A percentile compares a stretch with the other conserved stretches of the same genome.
Evolutionary conservation across 371 early-diverging fungal genomes (phyloP).

Genomic region (Apophysomyces trapeziformis): DNA sequence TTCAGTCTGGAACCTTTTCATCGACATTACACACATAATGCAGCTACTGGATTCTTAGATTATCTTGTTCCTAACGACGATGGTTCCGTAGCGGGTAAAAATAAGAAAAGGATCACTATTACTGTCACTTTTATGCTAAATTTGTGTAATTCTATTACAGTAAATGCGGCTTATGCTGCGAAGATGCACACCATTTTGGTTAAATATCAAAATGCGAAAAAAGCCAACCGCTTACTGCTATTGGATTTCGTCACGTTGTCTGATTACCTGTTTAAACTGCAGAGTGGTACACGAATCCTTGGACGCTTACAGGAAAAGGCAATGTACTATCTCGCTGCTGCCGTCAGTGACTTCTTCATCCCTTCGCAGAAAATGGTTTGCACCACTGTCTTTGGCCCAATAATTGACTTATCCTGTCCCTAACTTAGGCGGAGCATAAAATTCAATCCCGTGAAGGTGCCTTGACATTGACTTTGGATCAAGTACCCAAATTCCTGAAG

Average conservation of each 20-base stretch:
- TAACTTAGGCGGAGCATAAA: slow-evolving; percentile 83
- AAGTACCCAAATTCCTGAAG: slow-evolving; percentile 95
- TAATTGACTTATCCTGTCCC: too few species aligned
- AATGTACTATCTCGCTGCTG: slow-evolving; percentile 97
- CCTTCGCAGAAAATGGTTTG: slow-evolving; percentile 85
- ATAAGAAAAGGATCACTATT: slow-evolving; percentile 4
- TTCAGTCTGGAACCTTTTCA: slow-evolving; percentile 92
- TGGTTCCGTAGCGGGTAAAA: slow-evolving; percentile 61
- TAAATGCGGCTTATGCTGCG: slow-evolving; percentile 61
- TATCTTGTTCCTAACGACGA: slow-evolving; percentile 66
- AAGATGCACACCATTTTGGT: slow-evolving; percentile 66
- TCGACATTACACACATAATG: slow-evolving; percentile 86
- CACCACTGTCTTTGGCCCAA: not conserved
- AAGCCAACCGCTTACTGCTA: slow-evolving; percentile 70
- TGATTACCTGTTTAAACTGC: slow-evolving; percentile 92
- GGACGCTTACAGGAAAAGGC: slow-evolving; percentile 68
- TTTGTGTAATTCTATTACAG: slow-evolving; percentile 29
- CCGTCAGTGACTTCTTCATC: slow-evolving; percentile 97
- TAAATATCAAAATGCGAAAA: slow-evolving; percentile 64
- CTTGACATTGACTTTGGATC: slow-evolving; percentile 85
- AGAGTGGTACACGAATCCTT: slow-evolving; percentile 72
- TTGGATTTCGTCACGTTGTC: slow-evolving; percentile 89
- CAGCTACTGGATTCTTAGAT: slow-evolving; percentile 77
- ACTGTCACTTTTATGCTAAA: not conserved
- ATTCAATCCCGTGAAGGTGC: slow-evolving; percentile 92